A percentile compares a stretch with the other conserved stretches of the same genome.
Conservation (phyloP, 345 rosid species). For the Linum usitatissimum region DNA sequence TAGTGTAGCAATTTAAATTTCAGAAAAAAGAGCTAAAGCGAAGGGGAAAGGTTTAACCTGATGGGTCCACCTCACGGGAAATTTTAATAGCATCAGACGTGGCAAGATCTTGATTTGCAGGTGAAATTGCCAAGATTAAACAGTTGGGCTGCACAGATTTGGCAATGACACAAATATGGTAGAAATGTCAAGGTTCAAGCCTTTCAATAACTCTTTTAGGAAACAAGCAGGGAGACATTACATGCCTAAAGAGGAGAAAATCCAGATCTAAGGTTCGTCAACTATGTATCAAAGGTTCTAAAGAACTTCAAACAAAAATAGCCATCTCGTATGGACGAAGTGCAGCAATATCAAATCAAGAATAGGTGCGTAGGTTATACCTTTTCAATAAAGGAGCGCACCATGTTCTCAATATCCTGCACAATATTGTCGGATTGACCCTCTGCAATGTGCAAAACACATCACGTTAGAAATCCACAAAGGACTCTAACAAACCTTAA, state of each 20-base stretch:
- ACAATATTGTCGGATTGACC: constrained; percentile 96
- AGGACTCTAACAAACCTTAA: background rate
- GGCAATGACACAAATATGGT: background rate
- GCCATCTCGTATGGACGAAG: background rate
- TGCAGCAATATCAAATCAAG: background rate
- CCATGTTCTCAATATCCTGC: constrained; percentile 96
- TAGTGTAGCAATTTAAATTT: background rate
- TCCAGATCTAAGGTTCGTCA: background rate
- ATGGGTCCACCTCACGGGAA: constrained; percentile 95
- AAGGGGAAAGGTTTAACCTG: constrained; percentile 36
- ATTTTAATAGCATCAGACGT: constrained; percentile 98
- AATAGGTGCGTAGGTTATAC: constrained; percentile 24
- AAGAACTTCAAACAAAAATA: background rate
- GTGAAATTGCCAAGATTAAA: constrained; percentile 94
- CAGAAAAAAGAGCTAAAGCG: background rate
- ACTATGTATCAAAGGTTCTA: background rate
- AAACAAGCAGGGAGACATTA: constrained; percentile 9
- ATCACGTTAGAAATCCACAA: background rate
- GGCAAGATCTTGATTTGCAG: constrained; percentile 99
- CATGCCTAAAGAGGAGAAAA: background rate
- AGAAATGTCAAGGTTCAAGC: background rate
- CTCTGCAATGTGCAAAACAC: constrained; percentile 40
- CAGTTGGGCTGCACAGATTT: constrained; percentile 71
- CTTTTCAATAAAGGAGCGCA: constrained; percentile 93
- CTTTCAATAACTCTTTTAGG: background rate